Base-by-base conservation (phyloP, 2,329 filamentous ascomycete species). In the Corynespora cassiicola region DNA sequence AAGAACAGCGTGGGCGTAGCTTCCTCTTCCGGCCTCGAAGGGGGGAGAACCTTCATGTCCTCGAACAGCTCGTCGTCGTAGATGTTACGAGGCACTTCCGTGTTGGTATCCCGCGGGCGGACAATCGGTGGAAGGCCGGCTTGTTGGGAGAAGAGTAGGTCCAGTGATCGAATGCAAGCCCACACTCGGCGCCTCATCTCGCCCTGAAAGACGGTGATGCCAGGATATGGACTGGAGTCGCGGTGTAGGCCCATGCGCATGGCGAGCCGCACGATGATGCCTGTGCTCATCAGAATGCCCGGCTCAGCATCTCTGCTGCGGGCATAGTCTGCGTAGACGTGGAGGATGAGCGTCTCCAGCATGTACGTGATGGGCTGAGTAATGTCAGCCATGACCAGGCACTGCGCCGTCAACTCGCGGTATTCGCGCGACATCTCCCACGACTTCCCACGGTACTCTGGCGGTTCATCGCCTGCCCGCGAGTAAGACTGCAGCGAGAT, bases 1-100 rank as follows among this genome's bases (percentile, higher is more conserved):
- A 91, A 84, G 65, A 90, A 92, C 7, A 85, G 82, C 50, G 90
- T 83, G 1, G 87, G 86, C 1, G 88, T 92, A 2, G 86, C 80
- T 60, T 91, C 87, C 1, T 79, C 82, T 20, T 74, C 74, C 0
- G 87, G 84, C 39, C 87, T 75, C 0, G 86, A 81, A 2, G 81
- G 78, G 1, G 88, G 88, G 7, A 92, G 66, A 6, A 77, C 70
- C 50, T 84, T 86, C 47, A 82, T 86, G 15, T 81, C 79, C 3
- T 86, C 84, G 30, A 84, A 79, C 24, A 94, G 84, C 51, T 92
- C 88, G 47, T 91, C 87, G 52, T 94, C 88, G 60, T 88, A 88
- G 11, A 92, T 78, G 57, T 92, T 94, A 39, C 84, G 81, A 1
- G 88, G 88, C 5, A 88, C 70, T 52, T 86, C 78, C 0, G 87